Conservation (phyloP, 2,329 filamentous ascomycete species). For the Talaromyces sp. region DNA sequence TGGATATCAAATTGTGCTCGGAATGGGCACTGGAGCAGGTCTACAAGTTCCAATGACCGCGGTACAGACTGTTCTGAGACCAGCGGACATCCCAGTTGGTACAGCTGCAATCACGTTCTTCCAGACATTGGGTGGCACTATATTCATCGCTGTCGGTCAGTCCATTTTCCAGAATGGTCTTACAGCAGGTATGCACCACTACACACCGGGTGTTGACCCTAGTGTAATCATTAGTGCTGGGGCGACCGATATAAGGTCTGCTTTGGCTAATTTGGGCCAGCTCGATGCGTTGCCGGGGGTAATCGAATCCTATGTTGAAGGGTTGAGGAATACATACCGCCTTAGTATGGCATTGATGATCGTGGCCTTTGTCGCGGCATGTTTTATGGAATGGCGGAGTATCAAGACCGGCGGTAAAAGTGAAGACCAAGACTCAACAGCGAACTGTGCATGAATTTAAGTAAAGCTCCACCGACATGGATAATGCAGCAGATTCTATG, state of each 20-base stretch:
- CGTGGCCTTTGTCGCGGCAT: constrained; percentile 21
- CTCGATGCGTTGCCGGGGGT: constrained; percentile 13
- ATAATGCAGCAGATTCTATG: neutral
- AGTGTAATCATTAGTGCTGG: constrained; percentile 3
- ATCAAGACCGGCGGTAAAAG: constrained; percentile 21
- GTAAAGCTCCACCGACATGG: neutral
- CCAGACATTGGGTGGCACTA: constrained; percentile 36
- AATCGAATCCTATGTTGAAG: constrained; percentile 24
- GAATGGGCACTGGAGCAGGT: constrained; percentile 24
- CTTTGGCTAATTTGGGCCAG: neutral
- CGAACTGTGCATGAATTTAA: neutral
- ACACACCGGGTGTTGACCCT: neutral
- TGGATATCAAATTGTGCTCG: constrained; percentile 31
- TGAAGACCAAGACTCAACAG: constrained; percentile 14
- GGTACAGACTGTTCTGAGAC: constrained; percentile 19
- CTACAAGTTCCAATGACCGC: constrained; percentile 27
- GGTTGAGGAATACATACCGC: constrained; percentile 23
- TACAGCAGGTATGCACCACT: neutral
- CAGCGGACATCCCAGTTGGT: constrained; percentile 32
- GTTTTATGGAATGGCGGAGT: constrained; percentile 27
- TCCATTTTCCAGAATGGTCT: constrained; percentile 26
- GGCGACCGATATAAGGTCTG: neutral
- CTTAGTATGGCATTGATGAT: constrained; percentile 23
- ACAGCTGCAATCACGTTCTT: constrained; percentile 35
- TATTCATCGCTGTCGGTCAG: constrained; percentile 38